Base-by-base conservation (phyloP, 2,329 filamentous ascomycete genomes). In the Fusarium agapanthi region DNA sequence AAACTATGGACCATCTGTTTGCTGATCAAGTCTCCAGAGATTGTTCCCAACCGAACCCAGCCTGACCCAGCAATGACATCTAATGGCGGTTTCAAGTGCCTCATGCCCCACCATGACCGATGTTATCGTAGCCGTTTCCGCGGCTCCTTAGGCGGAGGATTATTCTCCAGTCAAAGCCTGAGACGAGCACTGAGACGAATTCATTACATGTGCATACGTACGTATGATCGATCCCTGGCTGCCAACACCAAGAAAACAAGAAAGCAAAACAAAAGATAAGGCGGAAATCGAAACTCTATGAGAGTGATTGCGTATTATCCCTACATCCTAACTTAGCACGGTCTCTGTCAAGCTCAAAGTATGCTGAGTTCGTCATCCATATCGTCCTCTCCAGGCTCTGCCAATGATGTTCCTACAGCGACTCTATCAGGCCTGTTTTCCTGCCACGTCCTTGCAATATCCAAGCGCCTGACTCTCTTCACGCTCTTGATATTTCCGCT, bases 61-160 rank as follows among this genome's bases (percentile, higher is more conserved):
- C 54, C 54, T 45, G 45, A 50, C 40, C 48, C 50, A 44, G 47
- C 47, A 44, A 74, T 55, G 64, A 66, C 64, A 72, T 63, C 58
- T 53, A 57, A 73, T 67, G 73, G 75, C 65, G 75, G 75, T 76
- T 76, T 77, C 75, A 76, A 76, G 71, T 74, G 71, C 57, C 69
- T 69, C 61, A 20, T 12, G 64, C 65, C 66, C 71, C 75, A 73
- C 75, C 28, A 24, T 71, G 44, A 58, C 67, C 68, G 60, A 74
- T 71, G 65, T 56, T 73, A 48, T 64, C 61, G 54, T 72, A 74
- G 58, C 47, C 58, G 28, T 45, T 34, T 58, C 60, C n/a, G 50
- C 14, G 45, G 48, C 62, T 53, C 62, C 59, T 73, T 50, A 73
- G 41, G 71, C 65, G 71, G 61, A 73, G 47, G 45, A 64, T 58